Percentiles rank a stretch among this genome's conserved stretches.
Conservation (phyloP, 1,284 basidiomycete genomes). For the Stereum hirsutum region DNA sequence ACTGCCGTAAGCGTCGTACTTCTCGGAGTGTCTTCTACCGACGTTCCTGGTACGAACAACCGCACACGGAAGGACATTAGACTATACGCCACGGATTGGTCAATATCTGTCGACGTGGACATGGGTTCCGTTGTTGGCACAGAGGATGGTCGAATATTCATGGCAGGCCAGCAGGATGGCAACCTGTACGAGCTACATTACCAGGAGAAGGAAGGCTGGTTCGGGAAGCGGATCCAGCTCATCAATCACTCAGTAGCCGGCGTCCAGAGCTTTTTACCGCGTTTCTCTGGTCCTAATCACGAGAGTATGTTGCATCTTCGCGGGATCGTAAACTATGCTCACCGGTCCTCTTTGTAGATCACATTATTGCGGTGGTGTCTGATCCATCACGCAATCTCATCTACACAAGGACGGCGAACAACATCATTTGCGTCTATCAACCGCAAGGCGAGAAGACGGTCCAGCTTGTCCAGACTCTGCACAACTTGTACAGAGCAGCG, state of each 20-base stretch:
- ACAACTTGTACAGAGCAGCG: conserved; percentile 59
- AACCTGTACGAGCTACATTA: conserved; percentile 92
- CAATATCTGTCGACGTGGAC: conserved; percentile 68
- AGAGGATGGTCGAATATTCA: conserved; percentile 82
- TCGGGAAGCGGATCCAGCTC: conserved; percentile 76
- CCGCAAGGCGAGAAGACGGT: conserved; percentile 52
- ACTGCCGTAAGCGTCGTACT: conserved; percentile 80
- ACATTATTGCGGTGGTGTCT: conserved; percentile 56
- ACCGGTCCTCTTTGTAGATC: conserved; percentile 37
- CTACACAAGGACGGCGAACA: conserved; percentile 67
- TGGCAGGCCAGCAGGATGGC: conserved; percentile 81
- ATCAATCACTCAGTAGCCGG: conserved; percentile 75
- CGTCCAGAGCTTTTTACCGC: conserved; percentile 66
- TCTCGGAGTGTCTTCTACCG: conserved; percentile 70
- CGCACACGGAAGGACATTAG: conserved; percentile 64
- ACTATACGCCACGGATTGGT: conserved; percentile 88
- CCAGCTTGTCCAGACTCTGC: conserved; percentile 58
- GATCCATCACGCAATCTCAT: conserved; percentile 62
- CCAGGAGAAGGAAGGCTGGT: conserved; percentile 89
- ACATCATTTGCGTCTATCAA: conserved; percentile 61
- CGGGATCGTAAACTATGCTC: background rate
- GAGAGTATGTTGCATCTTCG: background rate
- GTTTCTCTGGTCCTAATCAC: conserved; percentile 40
- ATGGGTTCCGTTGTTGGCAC: conserved; percentile 83
- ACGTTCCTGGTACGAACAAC: conserved; percentile 34